Conservation (phyloP, 306 rosid species). For the Cyclanthera cordifolia region DNA sequence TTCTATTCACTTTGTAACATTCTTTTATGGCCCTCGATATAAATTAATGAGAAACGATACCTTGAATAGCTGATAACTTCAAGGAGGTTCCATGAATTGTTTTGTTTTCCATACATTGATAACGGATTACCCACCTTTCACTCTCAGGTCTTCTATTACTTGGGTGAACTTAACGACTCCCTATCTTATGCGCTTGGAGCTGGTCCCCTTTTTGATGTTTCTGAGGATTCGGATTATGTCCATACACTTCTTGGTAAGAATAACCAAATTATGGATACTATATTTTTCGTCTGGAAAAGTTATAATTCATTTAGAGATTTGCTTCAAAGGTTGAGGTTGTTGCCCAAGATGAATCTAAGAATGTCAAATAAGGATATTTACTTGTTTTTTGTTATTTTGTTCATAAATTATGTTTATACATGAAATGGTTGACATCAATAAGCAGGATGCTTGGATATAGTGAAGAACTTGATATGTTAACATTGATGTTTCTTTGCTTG, state of each 20-base stretch:
- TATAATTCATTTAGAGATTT: not conserved
- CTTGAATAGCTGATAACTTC: not conserved
- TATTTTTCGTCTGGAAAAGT: not conserved
- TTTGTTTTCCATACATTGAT: not conserved
- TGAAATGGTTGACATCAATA: not conserved
- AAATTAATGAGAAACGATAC: not conserved
- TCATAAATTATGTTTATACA: not conserved
- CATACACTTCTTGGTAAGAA: constrained; percentile 87
- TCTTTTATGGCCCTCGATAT: not conserved
- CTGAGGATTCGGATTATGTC: constrained; percentile 87
- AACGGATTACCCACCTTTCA: not conserved
- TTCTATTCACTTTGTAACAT: not conserved
- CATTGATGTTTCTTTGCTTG: constrained; percentile 15
- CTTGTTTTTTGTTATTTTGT: not conserved
- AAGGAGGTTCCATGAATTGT: too few relatives aligned
- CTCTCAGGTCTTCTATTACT: constrained; percentile 76
- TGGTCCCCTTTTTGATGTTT: constrained; percentile 75
- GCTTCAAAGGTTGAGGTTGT: not conserved
- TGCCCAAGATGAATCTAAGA: not conserved
- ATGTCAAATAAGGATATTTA: not conserved
- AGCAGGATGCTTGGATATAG: not conserved
- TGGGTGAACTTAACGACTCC: constrained; percentile 91
- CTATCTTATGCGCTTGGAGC: constrained; percentile 96
- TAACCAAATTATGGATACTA: not conserved
- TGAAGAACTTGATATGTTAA: not conserved